Evolutionary conservation across 1,139 yeast genomes (phyloP), one percentile per base, ranked within the genome.

Genomic region (Hyphopichia fennica): DNA sequence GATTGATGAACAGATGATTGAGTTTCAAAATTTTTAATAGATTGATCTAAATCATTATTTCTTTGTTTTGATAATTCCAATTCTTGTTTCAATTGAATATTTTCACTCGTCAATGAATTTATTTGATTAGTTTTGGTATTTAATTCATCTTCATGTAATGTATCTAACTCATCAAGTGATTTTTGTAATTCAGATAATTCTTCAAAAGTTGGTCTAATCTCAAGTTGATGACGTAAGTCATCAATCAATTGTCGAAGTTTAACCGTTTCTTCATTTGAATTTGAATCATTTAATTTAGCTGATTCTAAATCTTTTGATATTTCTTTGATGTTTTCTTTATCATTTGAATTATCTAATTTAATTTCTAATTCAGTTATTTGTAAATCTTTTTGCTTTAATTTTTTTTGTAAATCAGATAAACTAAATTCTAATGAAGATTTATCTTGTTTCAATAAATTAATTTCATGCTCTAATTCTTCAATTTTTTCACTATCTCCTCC

Each of bases 111-210:
- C 8, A 67, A 46, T 27, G 57, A 58, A 19, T 52, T 46, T 19
- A 69, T 43, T 39, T 62, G 65, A 14, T 60, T 63, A 27, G 58
- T 60, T 41, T 63, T 67, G 40, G 60, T 61, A 31, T 54, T 57
- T 20, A 63, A 48, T 45, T 68, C 70, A 18, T 56, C 53, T 43
- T 60, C 59, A 45, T 71, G 74, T 29, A 67, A 49, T 18, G 56
- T 40, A 20, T 63, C 67, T 39, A 65, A 53, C 41, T 63, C 69
- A 36, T 65, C 68, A 37, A 67, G 53, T 4, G 65, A 52, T 18
- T 52, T 53, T 43, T 65, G 69, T 16, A 67, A 55, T 41, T 60
- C 70, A 13, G 63, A 51, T 27, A 62, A 48, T 46, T 67, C 67
- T 33, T 60, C 63, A 39, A 63, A 58, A 9, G 68, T 55, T 0